Evolutionary conservation across 129 eudicot genomes (phyloP), one percentile per base, ranked within the genome.

Genomic region (Pseudognaphalium luteoalbum): DNA sequence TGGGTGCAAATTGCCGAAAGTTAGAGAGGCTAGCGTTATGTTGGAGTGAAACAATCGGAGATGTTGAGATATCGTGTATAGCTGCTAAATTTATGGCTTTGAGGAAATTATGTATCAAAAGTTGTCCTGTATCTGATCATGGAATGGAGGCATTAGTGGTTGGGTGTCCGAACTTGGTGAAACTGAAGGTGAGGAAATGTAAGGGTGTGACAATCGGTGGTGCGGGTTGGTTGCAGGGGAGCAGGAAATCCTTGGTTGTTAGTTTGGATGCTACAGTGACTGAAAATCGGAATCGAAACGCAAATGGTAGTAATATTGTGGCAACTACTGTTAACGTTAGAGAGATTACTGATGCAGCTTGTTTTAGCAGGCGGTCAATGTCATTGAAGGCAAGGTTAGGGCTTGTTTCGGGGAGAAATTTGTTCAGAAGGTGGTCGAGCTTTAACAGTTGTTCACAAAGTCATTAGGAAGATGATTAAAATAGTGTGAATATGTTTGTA

Each of bases 91-190:
- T 87, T 35, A 57, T 63, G 25, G 91, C 97, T 3, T 81, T 91
- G 76, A 91, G 78, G 76, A 91, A 88, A 84, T 79, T 91, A 7
- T 91, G 97, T 61, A 83, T 91, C 61, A 91, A 91, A 83, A 88
- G 86, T 41, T 88, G 97, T 59, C 91, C 94, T 3, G 87, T 91
- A 4, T 86, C 97, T 11, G 94, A 91, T 78, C 81, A 78, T 56
- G 97, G 97, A 17, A 86, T 91, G 82, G 88, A 83, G 73, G 97
- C 95, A 4, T 74, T 91, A 37, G 94, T 90, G 2, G 60, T 79
- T 65, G 95, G 97, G 22, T 91, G 97, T 75, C 97, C 97, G 4
- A 88, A 91, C 81, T 81, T 91, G 88, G 95, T 88, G 69, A 91
- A 91, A 71, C 78, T 91, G 33, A 91, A 88, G 88, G 88, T 91